Conservation (phyloP, 2,329 filamentous ascomycete species). For the Claviceps sp. region DNA sequence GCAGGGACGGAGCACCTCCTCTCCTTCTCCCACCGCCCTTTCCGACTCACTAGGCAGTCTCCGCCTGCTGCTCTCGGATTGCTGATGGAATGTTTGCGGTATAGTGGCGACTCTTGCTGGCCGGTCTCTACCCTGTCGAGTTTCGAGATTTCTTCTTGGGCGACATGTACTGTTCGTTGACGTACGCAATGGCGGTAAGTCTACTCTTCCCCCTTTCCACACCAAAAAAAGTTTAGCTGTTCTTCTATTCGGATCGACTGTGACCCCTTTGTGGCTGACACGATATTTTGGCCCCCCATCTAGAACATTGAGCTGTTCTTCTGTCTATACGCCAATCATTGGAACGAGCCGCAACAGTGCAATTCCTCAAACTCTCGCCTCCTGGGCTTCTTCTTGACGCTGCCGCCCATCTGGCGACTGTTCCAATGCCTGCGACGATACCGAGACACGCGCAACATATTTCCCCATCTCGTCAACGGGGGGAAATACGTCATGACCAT, state of each 20-base stretch:
- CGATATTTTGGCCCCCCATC: no score
- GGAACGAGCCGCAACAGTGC: slow-evolving; percentile 61
- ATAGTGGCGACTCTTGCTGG: slow-evolving; percentile 72
- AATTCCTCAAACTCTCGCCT: slow-evolving; percentile 76
- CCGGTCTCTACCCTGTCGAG: slow-evolving; percentile 83
- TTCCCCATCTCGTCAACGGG: slow-evolving; percentile 85
- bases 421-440: slow-evolving; percentile 87
- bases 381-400: slow-evolving; percentile 69
- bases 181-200: slow-evolving; percentile 76
- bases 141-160: slow-evolving; percentile 96
- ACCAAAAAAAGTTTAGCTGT: no score
- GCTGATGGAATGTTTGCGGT: not conserved
- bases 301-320: slow-evolving; percentile 89
- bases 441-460: slow-evolving; percentile 70
- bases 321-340: slow-evolving; percentile 73
- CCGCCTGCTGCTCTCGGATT: not conserved
- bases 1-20: not conserved
- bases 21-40: not conserved
- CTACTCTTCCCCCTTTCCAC: not conserved
- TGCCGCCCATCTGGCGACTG: slow-evolving; percentile 83
- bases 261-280: not conserved
- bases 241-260: no score
- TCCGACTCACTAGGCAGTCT: not conserved
- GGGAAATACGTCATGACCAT: slow-evolving; percentile 87
- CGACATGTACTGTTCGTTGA: slow-evolving; percentile 93